phyloP scores from a whole-genome alignment of 179 eudicot species.

The Beta corolliflora region DNA sequence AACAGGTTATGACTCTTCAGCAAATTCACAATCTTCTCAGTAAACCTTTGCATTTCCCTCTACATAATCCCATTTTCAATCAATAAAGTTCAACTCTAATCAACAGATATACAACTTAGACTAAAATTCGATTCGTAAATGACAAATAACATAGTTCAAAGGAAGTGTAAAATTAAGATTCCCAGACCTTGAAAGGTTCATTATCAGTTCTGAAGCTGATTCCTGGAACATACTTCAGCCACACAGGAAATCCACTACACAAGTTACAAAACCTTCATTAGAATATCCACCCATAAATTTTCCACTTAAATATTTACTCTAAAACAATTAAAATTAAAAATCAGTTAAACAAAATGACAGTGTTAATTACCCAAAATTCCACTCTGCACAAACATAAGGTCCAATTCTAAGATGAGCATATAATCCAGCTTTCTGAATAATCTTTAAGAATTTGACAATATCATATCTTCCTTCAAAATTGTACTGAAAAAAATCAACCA shows the following conservation, averaged over 20 bases:
- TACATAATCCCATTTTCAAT: constrained; percentile 36
- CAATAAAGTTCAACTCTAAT: background rate
- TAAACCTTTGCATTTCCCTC: constrained; percentile 80
- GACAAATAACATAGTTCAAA: background rate
- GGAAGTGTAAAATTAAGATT: constrained; percentile 8
- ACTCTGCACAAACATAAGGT: constrained; percentile 96
- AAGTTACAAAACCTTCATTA: constrained; percentile 18
- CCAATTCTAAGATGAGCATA: constrained; percentile 95
- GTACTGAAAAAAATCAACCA: constrained; percentile 49
- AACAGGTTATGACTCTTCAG: constrained; percentile 75
- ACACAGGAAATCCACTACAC: constrained; percentile 91
- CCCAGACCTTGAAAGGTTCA: constrained; percentile 82
- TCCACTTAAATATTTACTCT: background rate
- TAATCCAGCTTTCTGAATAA: constrained; percentile 83
- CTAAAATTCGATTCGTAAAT: background rate
- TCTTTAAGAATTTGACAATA: constrained; percentile 83
- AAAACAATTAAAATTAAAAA: background rate
- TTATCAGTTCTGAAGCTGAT: constrained; percentile 92
- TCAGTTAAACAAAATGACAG: background rate
- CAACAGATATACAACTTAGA: background rate
- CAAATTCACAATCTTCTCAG: constrained; percentile 69
- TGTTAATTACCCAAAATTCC: constrained; percentile 86
- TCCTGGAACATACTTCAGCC: constrained; percentile 93
- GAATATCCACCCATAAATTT: constrained; percentile 2
- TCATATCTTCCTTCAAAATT: constrained; percentile 91